Base-by-base conservation (phyloP, 2,329 filamentous ascomycete genomes). In the Myriosclerotinia duriaeana region DNA sequence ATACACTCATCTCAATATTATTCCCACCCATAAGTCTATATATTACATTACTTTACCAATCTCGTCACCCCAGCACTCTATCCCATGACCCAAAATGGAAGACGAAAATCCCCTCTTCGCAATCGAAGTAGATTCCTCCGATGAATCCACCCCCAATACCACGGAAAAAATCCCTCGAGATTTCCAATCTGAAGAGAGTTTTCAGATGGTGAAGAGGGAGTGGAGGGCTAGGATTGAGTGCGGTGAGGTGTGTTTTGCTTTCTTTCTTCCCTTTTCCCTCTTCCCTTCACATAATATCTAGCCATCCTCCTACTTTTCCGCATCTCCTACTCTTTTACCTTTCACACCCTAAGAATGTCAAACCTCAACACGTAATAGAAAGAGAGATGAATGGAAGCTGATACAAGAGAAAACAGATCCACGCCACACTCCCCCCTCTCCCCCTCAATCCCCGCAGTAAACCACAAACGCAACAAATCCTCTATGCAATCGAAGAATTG, bases 81-180 rank as follows among this genome's bases (percentile, higher is more conserved):
- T 20, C 52, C 17, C 15, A 30, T 15, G 36, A 15, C 26, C 17
- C 22, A 12, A 54, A 40, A 63, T 54, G 65, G 75, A 78, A 61
- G 74, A 77, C 48, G 72, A 76, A 48, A 71, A 78, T 15, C 78
- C 77, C 38, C 78, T 82, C 63, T 76, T 82, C 65, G 74, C 74
- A 70, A 82, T 83, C 68, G 76, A 78, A 34, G 73, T 82, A 65
- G 78, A 77, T 48, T 79, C 80, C 59, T 78, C 76, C 12, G 77
- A 79, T 6, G 73, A 75, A 64, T 66, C 69, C 7, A 46, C 22
- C 6, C 30, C 30, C 5, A 38, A 67, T 8, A 30, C 66, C 11
- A 52, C 42, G 0, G 34, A 44, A 48, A 68, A 74, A 66, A 60
- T 74, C 22, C 75, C 74, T 30, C 71, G 75, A 52, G 75, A 77